Evolutionary conservation across 371 early-diverging fungal genomes (phyloP).

Genomic region (Circinella umbellata): DNA sequence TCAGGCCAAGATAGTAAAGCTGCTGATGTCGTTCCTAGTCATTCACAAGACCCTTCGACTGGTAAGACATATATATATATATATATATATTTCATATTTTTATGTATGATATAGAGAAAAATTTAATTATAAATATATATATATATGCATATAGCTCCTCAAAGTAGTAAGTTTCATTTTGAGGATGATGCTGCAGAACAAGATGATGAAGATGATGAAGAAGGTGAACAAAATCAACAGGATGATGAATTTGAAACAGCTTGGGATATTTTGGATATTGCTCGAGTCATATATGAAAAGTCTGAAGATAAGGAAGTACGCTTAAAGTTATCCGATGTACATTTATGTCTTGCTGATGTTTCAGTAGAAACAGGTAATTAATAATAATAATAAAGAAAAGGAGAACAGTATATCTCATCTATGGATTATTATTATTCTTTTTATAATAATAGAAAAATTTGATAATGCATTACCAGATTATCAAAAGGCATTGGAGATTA

Average conservation of each 20-base stretch:
- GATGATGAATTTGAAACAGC: constrained; percentile 87
- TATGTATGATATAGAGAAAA: background rate
- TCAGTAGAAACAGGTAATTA: constrained; percentile 79
- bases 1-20: constrained; percentile 32
- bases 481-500: constrained; percentile 70
- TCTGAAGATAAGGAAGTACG: constrained; percentile 62
- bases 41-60: background rate
- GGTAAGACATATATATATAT: constrained; percentile 1
- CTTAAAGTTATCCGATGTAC: constrained; percentile 73
- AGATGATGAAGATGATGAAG: constrained; percentile 32
- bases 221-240: constrained; percentile 48
- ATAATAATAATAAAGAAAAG: background rate
- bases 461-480: constrained; percentile 81
- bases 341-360: constrained; percentile 80
- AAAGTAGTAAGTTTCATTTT: constrained; percentile 56
- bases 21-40: background rate
- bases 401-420: background rate
- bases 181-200: constrained; percentile 52
- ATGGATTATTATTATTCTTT: background rate
- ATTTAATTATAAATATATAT: background rate
- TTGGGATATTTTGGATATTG: constrained; percentile 87
- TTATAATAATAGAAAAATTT: constrained; percentile 71
- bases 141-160: constrained; percentile 18
- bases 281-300: constrained; percentile 81
- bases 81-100: background rate